phyloP scores from a whole-genome alignment of 257 asterid genomes.

The Fraxinus americana region DNA sequence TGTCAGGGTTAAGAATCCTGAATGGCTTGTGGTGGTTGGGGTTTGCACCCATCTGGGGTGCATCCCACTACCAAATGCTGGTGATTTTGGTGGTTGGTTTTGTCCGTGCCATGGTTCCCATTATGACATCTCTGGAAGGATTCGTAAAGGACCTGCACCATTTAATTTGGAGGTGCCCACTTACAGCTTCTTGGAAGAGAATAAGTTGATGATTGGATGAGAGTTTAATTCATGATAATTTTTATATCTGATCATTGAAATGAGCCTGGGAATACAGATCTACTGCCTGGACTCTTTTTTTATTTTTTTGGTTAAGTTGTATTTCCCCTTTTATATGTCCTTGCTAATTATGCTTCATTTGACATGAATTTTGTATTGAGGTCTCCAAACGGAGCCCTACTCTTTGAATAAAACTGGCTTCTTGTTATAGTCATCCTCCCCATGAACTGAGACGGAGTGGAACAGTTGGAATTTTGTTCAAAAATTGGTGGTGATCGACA shows the following conservation, averaged over 20 bases:
- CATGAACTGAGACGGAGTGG: not conserved
- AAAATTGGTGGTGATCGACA: too few species aligned
- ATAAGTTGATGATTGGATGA: constrained; percentile 78
- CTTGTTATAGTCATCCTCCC: not conserved
- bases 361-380: constrained; percentile 14
- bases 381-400: constrained; percentile 10
- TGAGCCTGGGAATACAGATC: constrained; percentile 22
- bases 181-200: constrained; percentile 80
- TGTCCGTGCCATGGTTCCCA: constrained; percentile 98
- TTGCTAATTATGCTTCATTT: constrained; percentile 19
- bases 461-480: too few species aligned
- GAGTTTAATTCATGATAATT: constrained; percentile 17
- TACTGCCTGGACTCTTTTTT: constrained; percentile 4
- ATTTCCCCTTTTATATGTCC: constrained; percentile 6
- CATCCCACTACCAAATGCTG: constrained; percentile 96
- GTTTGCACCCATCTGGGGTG: constrained; percentile 96
- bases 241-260: not conserved
- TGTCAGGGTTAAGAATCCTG: constrained; percentile 83
- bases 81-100: constrained; percentile 97
- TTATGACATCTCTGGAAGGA: constrained; percentile 91
- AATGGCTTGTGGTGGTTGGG: constrained; percentile 89
- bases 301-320: constrained; percentile 31
- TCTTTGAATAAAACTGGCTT: constrained; percentile 35
- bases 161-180: constrained; percentile 91
- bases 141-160: constrained; percentile 91